Percentiles rank a stretch among this genome's conserved stretches.
phyloP scores from a whole-genome alignment of 2,329 filamentous ascomycete genomes.

The Epichloe bromicola region DNA sequence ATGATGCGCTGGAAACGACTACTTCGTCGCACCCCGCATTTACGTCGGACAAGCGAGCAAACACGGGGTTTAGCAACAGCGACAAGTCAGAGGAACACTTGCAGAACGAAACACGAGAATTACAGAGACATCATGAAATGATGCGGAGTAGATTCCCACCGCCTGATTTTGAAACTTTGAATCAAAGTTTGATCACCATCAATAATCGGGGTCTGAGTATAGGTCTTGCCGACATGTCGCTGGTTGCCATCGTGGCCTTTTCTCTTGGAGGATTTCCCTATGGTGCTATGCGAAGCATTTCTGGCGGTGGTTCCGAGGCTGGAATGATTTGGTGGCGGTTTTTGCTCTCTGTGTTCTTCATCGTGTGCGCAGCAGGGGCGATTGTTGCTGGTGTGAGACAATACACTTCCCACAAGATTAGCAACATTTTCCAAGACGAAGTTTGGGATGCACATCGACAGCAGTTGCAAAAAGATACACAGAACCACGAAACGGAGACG shows the following conservation, averaged over 20 bases:
- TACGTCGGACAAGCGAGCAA: slow-evolving; percentile 23
- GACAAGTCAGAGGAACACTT: slow-evolving; percentile 28
- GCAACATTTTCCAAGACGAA: slow-evolving; percentile 53
- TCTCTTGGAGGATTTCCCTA: neutral
- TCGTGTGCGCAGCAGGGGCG: slow-evolving; percentile 16
- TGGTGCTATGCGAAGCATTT: neutral
- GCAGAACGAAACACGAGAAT: slow-evolving; percentile 19
- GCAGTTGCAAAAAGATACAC: slow-evolving; percentile 30
- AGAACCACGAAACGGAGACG: slow-evolving; percentile 41
- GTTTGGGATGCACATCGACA: slow-evolving; percentile 52
- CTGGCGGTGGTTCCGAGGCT: slow-evolving; percentile 5
- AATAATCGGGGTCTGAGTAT: slow-evolving; percentile 23
- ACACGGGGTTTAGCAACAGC: slow-evolving; percentile 24
- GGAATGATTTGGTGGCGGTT: slow-evolving; percentile 16
- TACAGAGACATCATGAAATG: slow-evolving; percentile 26
- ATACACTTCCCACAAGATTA: slow-evolving; percentile 50
- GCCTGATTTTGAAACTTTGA: slow-evolving; percentile 32
- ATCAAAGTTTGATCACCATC: slow-evolving; percentile 18
- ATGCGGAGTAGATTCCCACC: slow-evolving; percentile 34
- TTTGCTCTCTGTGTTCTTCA: slow-evolving; percentile 4
- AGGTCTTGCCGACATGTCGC: slow-evolving; percentile 20
- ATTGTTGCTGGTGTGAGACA: slow-evolving; percentile 35
- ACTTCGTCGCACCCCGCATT: slow-evolving; percentile 19
- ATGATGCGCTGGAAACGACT: slow-evolving; percentile 38
- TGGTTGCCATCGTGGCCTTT: slow-evolving; percentile 9